Evolutionary conservation across 257 asterid species (phyloP).

Genomic region (Solanum sejunctum): DNA sequence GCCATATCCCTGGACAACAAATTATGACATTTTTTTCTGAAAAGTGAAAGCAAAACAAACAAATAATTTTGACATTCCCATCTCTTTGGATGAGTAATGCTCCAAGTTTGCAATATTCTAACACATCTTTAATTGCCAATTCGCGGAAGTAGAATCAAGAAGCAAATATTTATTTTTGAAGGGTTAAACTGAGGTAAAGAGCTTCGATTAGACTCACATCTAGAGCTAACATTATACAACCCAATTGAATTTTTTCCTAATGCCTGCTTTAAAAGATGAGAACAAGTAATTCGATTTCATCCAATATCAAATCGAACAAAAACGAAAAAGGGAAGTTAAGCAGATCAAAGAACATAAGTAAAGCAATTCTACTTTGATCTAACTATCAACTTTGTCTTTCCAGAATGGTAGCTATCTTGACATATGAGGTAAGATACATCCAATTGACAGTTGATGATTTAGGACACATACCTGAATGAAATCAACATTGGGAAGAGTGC

Average conservation of each 20-base stretch:
- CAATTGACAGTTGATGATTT: background rate
- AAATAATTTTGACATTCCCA: background rate
- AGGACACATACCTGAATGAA: conserved; percentile 52
- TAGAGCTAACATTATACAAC: background rate
- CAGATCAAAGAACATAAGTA: background rate
- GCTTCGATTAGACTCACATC: background rate
- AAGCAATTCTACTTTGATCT: background rate
- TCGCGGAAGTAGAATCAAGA: background rate
- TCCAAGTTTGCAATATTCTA: background rate
- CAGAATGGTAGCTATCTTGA: background rate
- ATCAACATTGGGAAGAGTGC: conserved; percentile 55
- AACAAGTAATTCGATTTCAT: background rate
- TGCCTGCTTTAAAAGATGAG: background rate
- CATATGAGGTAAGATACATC: background rate
- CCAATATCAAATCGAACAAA: background rate
- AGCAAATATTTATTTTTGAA: background rate
- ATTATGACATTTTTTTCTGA: background rate
- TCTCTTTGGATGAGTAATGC: background rate
- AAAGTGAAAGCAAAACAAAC: background rate
- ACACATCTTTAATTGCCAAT: background rate
- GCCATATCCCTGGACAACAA: conserved; percentile 64
- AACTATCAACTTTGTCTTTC: background rate
- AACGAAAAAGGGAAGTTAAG: background rate
- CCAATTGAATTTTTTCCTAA: background rate
- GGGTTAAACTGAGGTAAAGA: background rate